phyloP scores from a whole-genome alignment of 2,329 filamentous ascomycete species.

The Stachybotrys elegans region DNA sequence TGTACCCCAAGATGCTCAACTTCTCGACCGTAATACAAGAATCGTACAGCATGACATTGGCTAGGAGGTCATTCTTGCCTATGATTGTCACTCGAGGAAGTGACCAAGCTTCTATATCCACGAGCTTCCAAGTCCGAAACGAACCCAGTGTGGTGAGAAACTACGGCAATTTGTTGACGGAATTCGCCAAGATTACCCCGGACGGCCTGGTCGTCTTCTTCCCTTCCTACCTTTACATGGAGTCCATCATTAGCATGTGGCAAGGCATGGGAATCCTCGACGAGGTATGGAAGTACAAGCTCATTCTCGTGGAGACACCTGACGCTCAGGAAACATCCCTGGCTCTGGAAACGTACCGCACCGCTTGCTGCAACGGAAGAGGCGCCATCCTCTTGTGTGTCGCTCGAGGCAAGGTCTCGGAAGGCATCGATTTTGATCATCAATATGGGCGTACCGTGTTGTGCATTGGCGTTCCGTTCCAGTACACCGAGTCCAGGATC shows the following conservation, averaged over 20 bases:
- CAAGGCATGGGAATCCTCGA: conserved; percentile 97
- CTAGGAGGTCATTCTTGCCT: conserved; percentile 88
- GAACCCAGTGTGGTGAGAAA: conserved; percentile 96
- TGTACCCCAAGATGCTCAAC: conserved; percentile 98
- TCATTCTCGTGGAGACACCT: conserved; percentile 95
- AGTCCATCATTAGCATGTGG: conserved; percentile 98
- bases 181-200: conserved; percentile 93
- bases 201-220: conserved; percentile 99
- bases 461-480: conserved; percentile 95
- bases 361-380: conserved; percentile 93
- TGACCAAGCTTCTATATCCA: conserved; percentile 89
- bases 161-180: conserved; percentile 87
- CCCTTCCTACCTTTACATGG: conserved; percentile 98
- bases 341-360: conserved; percentile 92
- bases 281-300: conserved; percentile 98
- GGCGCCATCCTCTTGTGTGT: conserved; percentile 92
- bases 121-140: conserved; percentile 90
- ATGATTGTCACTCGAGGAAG: conserved; percentile 96
- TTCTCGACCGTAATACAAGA: conserved; percentile 92
- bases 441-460: conserved; percentile 95
- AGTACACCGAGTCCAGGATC: conserved; percentile 97
- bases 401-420: conserved; percentile 92
- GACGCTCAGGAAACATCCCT: conserved; percentile 96
- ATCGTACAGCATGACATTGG: conserved; percentile 95
- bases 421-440: conserved; percentile 98